Evolutionary conservation across 2,329 filamentous ascomycete species (phyloP).

Genomic region (Endoconidiophora polonica): DNA sequence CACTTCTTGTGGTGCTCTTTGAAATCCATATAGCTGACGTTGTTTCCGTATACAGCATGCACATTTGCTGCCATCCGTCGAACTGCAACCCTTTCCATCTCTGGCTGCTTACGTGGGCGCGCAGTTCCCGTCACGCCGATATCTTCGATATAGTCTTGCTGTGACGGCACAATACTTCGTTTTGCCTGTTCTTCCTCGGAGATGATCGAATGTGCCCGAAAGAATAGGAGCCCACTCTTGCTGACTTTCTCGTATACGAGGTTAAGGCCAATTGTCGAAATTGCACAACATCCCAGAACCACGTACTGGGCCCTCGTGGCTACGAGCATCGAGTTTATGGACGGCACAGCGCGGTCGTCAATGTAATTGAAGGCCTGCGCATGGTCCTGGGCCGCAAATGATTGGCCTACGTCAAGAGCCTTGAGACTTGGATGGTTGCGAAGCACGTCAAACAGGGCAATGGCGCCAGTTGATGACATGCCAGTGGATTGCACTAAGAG

Average conservation of each 20-base stretch:
- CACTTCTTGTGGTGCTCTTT: constrained; percentile 24
- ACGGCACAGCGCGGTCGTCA: constrained; percentile 21
- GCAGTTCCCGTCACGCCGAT: background rate
- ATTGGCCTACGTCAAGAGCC: constrained; percentile 28
- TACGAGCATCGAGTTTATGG: constrained; percentile 22
- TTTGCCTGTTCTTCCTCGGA: constrained; percentile 14
- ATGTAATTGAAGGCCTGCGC: constrained; percentile 31
- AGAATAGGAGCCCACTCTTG: constrained; percentile 23
- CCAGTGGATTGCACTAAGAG: constrained; percentile 28
- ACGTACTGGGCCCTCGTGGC: constrained; percentile 24
- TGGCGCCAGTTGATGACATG: constrained; percentile 24
- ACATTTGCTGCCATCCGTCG: constrained; percentile 20
- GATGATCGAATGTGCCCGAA: constrained; percentile 21
- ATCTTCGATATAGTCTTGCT: constrained; percentile 1
- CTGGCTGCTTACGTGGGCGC: constrained; percentile 14
- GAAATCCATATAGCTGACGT: constrained; percentile 20
- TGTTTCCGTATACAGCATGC: constrained; percentile 18
- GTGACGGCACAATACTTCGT: constrained; percentile 20
- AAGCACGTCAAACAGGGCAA: constrained; percentile 23
- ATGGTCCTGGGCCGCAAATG: constrained; percentile 29
- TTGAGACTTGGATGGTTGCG: constrained; percentile 21
- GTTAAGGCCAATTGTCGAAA: constrained; percentile 18
- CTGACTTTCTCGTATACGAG: constrained; percentile 19
- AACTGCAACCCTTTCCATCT: constrained; percentile 16
- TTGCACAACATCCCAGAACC: constrained; percentile 24